phyloP scores from a whole-genome alignment of 345 rosid genomes.

The Dipteronia dyeriana region DNA sequence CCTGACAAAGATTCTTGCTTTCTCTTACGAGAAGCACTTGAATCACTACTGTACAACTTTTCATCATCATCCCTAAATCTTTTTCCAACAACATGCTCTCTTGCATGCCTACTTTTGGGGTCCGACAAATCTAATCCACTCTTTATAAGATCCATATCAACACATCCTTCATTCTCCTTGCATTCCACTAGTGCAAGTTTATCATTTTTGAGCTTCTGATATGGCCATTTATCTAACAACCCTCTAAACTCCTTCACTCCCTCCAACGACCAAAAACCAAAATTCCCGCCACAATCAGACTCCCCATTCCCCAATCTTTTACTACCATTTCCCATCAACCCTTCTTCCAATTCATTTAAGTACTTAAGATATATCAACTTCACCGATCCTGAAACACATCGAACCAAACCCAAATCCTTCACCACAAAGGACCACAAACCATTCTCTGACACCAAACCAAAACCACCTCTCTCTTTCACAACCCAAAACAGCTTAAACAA shows the following conservation, averaged over 20 bases:
- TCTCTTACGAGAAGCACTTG: slow-evolving; percentile 33
- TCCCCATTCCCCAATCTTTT: slow-evolving; percentile 29
- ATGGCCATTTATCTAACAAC: slow-evolving; percentile 33
- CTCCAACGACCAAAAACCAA: slow-evolving; percentile 36
- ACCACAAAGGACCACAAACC: slow-evolving; percentile 59
- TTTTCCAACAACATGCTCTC: slow-evolving; percentile 14
- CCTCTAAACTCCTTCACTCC: slow-evolving; percentile 46
- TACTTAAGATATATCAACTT: slow-evolving; percentile 58
- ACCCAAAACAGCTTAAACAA: slow-evolving; percentile 63
- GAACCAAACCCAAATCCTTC: slow-evolving; percentile 51
- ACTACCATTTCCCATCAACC: slow-evolving; percentile 35
- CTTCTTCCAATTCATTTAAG: slow-evolving; percentile 53
- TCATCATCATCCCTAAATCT: slow-evolving; percentile 28
- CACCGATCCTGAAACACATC: slow-evolving; percentile 35
- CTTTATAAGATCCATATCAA: slow-evolving; percentile 14
- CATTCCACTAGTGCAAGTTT: slow-evolving; percentile 22
- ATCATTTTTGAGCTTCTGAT: slow-evolving; percentile 22
- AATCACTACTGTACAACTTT: background rate
- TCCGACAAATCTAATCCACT: slow-evolving; percentile 16
- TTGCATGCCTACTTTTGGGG: slow-evolving; percentile 19
- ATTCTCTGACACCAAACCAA: slow-evolving; percentile 44
- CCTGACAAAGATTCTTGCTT: slow-evolving; percentile 42
- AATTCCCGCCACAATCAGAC: slow-evolving; percentile 25
- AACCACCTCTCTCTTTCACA: slow-evolving; percentile 66
- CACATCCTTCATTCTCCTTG: slow-evolving; percentile 18